phyloP scores from a whole-genome alignment of 768 basidiomycete genomes.

The Kwoniella bestiolae region DNA sequence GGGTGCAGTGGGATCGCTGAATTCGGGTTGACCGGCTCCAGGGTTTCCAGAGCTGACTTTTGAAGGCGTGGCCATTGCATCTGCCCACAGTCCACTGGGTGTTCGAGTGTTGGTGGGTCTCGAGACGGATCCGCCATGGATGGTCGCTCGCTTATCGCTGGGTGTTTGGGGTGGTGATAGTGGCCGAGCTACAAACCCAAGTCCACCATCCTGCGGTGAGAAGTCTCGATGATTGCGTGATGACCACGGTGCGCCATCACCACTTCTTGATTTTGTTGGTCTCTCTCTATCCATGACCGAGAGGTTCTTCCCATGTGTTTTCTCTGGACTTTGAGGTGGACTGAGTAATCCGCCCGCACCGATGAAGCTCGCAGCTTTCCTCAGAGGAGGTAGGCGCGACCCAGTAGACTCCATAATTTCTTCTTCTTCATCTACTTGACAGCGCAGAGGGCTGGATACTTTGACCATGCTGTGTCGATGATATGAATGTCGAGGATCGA shows the following conservation, averaged over 20 bases:
- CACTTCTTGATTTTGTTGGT: slow-evolving; percentile 21
- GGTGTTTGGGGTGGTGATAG: slow-evolving; percentile 29
- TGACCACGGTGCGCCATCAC: slow-evolving; percentile 20
- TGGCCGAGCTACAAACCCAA: slow-evolving; percentile 31
- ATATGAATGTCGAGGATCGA: slow-evolving; percentile 15
- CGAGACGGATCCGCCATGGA: not conserved
- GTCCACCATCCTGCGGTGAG: not conserved
- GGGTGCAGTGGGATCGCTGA: slow-evolving; percentile 32
- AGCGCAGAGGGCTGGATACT: slow-evolving; percentile 51
- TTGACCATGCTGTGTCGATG: slow-evolving; percentile 43
- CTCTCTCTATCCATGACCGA: slow-evolving; percentile 35
- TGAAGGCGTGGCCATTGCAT: slow-evolving; percentile 9
- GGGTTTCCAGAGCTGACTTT: slow-evolving; percentile 16
- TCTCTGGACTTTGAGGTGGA: slow-evolving; percentile 37
- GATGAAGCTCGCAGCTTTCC: slow-evolving; percentile 30
- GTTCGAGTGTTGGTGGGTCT: not conserved
- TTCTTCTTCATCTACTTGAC: slow-evolving; percentile 49
- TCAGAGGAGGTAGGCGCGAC: slow-evolving; percentile 7
- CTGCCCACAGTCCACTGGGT: slow-evolving; percentile 33
- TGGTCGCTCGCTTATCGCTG: slow-evolving; percentile 20
- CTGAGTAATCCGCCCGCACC: slow-evolving; percentile 40
- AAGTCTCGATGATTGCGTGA: slow-evolving; percentile 24
- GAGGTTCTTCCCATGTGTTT: slow-evolving; percentile 3
- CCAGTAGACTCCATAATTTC: not conserved
- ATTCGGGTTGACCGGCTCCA: slow-evolving; percentile 1